phyloP scores from a whole-genome alignment of 176 grass and related monocot species.

The sorghum (Sorghum bicolor) region Sorghum_bicolor_NCBIv3 NC_012879.2:17562001-17562500 shows the following conservation, averaged over 20 bases:
- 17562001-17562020: slow-evolving; percentile 27
- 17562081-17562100: not conserved
- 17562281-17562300: not conserved
- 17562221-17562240: not conserved
- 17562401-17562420: too few relatives aligned
- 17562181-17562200: not conserved
- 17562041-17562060: slow-evolving; percentile 17
- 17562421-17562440: not conserved
- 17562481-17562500: too few relatives aligned
- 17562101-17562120: not conserved
- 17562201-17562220: not conserved
- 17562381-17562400: too few relatives aligned
- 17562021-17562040: slow-evolving; percentile 20
- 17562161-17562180: not conserved
- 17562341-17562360: not conserved
- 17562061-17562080: slow-evolving; percentile 19
- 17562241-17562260: not conserved
- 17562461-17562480: too few relatives aligned
- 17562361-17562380: too few relatives aligned
- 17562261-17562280: not conserved
- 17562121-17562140: not conserved
- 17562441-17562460: too few relatives aligned
- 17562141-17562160: slow-evolving; percentile 16
- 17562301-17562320: not conserved
- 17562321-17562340: not conserved